Evolutionary conservation across 805 yeast species (phyloP).

Genomic region (Saccharomycopsis vini): DNA sequence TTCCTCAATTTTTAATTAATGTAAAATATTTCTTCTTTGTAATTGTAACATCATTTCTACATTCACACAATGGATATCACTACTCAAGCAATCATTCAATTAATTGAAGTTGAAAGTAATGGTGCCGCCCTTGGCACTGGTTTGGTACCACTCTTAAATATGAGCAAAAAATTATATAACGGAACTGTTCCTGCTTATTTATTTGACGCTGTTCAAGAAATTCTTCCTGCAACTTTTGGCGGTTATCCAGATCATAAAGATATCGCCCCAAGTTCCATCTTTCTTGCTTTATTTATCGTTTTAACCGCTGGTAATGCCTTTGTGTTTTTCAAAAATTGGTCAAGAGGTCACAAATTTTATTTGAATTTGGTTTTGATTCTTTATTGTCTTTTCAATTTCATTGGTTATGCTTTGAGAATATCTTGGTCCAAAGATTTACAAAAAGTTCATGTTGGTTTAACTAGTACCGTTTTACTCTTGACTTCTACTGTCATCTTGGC

Average conservation of each 20-base stretch:
- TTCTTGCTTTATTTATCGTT: conserved; percentile 43
- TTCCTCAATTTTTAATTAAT: too few species aligned
- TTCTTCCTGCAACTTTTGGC: conserved; percentile 51
- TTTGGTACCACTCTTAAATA: conserved; percentile 28
- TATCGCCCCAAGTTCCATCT: conserved; percentile 51
- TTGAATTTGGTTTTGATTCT: conserved; percentile 43
- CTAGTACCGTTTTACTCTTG: conserved; percentile 46
- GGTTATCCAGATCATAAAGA: conserved; percentile 48
- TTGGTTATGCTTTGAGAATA: conserved; percentile 53
- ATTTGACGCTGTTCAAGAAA: conserved; percentile 20
- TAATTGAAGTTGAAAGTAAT: conserved; percentile 24
- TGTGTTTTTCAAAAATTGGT: conserved; percentile 39
- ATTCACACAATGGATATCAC: too few species aligned
- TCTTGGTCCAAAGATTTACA: conserved; percentile 50
- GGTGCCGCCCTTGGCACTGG: conserved; percentile 47
- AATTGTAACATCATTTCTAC: too few species aligned
- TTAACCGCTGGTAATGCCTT: conserved; percentile 37
- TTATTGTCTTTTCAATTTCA: conserved; percentile 42
- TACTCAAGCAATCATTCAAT: conserved; percentile 1
- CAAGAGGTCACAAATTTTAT: conserved; percentile 54
- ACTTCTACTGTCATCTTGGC: conserved; percentile 52
- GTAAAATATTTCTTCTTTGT: too few species aligned
- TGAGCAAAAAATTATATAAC: conserved; percentile 31
- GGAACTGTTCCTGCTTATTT: conserved; percentile 33
- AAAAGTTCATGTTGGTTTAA: conserved; percentile 40